phyloP scores from a whole-genome alignment of 495 filamentous ascomycete genomes.

The Penicillium longicatenatum region DNA sequence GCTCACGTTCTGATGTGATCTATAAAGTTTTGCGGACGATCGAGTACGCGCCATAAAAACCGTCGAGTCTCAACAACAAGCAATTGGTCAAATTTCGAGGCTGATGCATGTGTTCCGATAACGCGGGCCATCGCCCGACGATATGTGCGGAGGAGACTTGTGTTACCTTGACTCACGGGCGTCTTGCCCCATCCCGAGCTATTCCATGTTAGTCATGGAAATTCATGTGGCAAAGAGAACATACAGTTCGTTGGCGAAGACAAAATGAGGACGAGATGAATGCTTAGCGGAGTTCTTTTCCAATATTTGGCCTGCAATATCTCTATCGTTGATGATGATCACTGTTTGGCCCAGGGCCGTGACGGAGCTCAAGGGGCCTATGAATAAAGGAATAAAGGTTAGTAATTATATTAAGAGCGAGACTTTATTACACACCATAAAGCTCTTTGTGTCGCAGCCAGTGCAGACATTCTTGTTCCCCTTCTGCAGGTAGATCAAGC shows the following conservation, averaged over 20 bases:
- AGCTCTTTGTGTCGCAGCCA: neutral
- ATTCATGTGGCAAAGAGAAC: neutral
- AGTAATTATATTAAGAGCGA: neutral
- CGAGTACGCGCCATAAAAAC: neutral
- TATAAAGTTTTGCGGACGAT: slow-evolving; percentile 15
- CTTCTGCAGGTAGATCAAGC: neutral
- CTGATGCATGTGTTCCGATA: neutral
- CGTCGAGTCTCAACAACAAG: neutral
- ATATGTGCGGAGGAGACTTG: neutral
- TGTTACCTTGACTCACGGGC: neutral
- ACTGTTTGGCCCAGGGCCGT: slow-evolving; percentile 48
- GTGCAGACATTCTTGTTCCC: neutral
- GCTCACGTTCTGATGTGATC: slow-evolving; percentile 26
- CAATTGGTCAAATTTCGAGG: slow-evolving; percentile 3
- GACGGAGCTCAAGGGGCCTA: slow-evolving; percentile 38
- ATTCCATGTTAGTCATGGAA: neutral
- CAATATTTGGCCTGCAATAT: slow-evolving; percentile 43
- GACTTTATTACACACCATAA: neutral
- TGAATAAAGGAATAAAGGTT: too few species aligned
- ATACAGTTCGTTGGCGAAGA: slow-evolving; percentile 8
- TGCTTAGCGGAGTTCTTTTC: slow-evolving; percentile 30
- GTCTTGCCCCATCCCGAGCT: slow-evolving; percentile 1
- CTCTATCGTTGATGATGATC: slow-evolving; percentile 48
- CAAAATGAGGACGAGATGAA: slow-evolving; percentile 1
- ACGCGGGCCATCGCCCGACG: neutral